phyloP scores from a whole-genome alignment of 2,329 filamentous ascomycete species.

The Botrytis hyacinthi region DNA sequence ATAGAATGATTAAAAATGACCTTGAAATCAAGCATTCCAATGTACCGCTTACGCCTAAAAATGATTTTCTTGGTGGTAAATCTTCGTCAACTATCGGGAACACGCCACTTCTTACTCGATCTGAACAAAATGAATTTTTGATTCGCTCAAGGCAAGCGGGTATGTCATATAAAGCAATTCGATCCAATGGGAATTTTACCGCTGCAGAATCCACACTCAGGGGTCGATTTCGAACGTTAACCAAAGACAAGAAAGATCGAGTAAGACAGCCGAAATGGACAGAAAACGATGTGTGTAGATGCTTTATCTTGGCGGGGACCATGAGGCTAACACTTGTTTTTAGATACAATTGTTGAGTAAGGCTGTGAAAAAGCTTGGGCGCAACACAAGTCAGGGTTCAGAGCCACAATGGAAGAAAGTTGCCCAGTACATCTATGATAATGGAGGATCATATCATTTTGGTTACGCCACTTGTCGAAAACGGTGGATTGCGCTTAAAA shows the following conservation, averaged over 20 bases:
- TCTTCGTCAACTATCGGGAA: neutral
- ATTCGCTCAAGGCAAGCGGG: constrained; percentile 54
- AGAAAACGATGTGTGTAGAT: constrained; percentile 57
- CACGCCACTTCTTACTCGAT: neutral
- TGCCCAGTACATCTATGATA: constrained; percentile 50
- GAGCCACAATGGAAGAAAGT: constrained; percentile 55
- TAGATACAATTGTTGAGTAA: constrained; percentile 48
- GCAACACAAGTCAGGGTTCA: constrained; percentile 12
- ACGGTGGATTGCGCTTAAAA: constrained; percentile 50
- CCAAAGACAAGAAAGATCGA: constrained; percentile 59
- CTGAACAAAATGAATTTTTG: constrained; percentile 49
- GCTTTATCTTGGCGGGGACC: neutral
- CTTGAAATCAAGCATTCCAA: neutral
- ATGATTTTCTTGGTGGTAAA: neutral
- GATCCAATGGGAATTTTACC: constrained; percentile 50
- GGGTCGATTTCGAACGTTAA: constrained; percentile 64
- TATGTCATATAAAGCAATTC: constrained; percentile 65
- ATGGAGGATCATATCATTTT: constrained; percentile 58
- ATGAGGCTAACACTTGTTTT: constrained; percentile 14
- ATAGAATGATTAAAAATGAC: neutral
- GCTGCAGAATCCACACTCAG: constrained; percentile 72
- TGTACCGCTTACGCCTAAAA: neutral
- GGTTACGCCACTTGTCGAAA: constrained; percentile 58
- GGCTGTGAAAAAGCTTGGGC: constrained; percentile 43
- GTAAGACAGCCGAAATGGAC: constrained; percentile 66